phyloP scores from a whole-genome alignment of 257 asterid genomes.

The Mentha longifolia region DNA sequence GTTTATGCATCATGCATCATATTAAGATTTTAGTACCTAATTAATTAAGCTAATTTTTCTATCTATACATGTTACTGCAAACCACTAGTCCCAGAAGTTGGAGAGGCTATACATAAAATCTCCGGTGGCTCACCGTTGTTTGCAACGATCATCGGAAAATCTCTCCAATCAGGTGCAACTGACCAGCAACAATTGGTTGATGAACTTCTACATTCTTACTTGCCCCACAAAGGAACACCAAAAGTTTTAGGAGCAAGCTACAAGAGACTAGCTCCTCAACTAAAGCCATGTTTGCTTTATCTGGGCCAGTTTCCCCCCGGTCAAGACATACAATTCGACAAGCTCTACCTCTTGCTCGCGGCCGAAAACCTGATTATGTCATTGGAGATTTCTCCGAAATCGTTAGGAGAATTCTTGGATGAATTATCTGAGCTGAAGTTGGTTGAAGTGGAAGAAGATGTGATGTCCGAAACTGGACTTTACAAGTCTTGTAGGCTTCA shows the following conservation, averaged over 20 bases:
- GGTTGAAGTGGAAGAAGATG: constrained; percentile 20
- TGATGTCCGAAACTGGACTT: background rate
- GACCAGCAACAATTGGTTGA: too few relatives aligned
- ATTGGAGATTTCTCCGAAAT: background rate
- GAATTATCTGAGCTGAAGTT: background rate
- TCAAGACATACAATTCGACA: constrained; percentile 21
- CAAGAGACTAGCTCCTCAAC: too few relatives aligned
- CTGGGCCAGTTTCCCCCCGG: background rate
- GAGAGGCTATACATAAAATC: background rate
- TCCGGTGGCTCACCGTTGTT: constrained; percentile 18
- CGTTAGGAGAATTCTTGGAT: background rate
- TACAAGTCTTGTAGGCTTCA: constrained; percentile 25
- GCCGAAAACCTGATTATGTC: constrained; percentile 33
- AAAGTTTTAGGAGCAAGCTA: too few relatives aligned
- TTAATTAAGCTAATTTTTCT: too few relatives aligned
- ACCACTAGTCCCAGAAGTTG: too few relatives aligned
- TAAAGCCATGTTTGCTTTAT: too few relatives aligned
- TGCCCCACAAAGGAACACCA: too few relatives aligned
- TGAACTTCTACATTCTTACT: too few relatives aligned
- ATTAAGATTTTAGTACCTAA: too few relatives aligned
- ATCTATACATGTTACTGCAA: too few relatives aligned
- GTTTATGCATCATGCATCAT: too few relatives aligned
- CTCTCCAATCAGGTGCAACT: background rate
- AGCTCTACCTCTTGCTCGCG: constrained; percentile 28
- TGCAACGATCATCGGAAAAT: background rate